phyloP scores from a whole-genome alignment of 129 eudicot genomes.

The Artemisia annua region DNA sequence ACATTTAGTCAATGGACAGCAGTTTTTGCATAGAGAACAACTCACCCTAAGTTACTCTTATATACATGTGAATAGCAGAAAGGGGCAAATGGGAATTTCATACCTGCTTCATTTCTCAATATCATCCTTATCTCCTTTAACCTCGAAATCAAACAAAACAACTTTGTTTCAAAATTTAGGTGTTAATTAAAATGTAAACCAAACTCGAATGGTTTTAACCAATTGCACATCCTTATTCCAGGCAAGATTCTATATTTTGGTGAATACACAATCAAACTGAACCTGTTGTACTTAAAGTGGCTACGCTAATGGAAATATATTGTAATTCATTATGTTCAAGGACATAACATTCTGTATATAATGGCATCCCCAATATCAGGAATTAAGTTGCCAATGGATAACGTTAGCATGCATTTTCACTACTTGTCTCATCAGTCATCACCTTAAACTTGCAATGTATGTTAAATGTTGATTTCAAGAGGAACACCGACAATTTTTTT shows the following conservation, averaged over 20 bases:
- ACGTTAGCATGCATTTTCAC: too few species aligned
- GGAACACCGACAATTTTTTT: neutral
- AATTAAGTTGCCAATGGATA: too few species aligned
- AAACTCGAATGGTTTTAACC: neutral
- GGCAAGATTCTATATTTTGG: neutral
- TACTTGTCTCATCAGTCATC: too few species aligned
- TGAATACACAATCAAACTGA: neutral
- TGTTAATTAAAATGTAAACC: neutral
- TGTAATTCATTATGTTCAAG: neutral
- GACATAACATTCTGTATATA: neutral
- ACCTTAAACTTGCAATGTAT: too few species aligned
- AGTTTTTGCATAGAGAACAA: slow-evolving; percentile 6
- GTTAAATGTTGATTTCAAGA: neutral
- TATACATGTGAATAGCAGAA: neutral
- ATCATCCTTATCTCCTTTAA: neutral
- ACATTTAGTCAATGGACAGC: neutral
- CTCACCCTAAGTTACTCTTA: neutral
- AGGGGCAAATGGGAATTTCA: neutral
- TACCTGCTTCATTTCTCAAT: neutral
- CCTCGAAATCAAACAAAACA: neutral
- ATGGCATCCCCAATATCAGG: too few species aligned
- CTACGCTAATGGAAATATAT: neutral
- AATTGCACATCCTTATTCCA: neutral
- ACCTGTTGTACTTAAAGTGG: neutral
- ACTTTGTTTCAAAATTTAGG: neutral